Conservation (phyloP, 352 stramenopile genomes). For the Lagenidium sp. region DNA sequence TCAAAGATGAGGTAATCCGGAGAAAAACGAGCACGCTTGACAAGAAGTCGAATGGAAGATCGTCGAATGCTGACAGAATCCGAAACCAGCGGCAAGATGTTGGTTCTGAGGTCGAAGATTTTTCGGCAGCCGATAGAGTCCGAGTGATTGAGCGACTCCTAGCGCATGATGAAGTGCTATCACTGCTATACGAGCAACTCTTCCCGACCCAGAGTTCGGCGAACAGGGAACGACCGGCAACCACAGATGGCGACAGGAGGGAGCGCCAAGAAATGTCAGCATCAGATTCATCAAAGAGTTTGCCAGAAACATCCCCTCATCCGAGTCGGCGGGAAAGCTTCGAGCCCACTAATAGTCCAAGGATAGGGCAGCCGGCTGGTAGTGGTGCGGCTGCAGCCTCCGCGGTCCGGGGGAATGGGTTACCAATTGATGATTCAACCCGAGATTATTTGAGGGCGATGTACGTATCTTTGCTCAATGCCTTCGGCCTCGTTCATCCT, state of each 20-base stretch:
- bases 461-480: too few relatives aligned
- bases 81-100: conserved; percentile 25
- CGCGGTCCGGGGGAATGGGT: conserved; percentile 5
- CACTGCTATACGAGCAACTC: conserved; percentile 62
- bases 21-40: conserved; percentile 16
- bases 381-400: conserved; percentile 13
- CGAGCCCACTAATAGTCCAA: conserved; percentile 1
- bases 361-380: conserved; percentile 6
- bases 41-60: conserved; percentile 9
- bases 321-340: conserved; percentile 7
- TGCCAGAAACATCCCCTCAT: conserved; percentile 6
- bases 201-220: conserved; percentile 31
- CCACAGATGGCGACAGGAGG: conserved; percentile 3
- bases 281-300: conserved; percentile 11
- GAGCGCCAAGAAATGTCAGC: not conserved
- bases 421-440: conserved; percentile 16
- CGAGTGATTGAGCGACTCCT: conserved; percentile 70
- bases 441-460: conserved; percentile 17
- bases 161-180: conserved; percentile 72
- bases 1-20: conserved; percentile 65
- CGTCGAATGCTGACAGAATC: conserved; percentile 14
- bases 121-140: conserved; percentile 51
- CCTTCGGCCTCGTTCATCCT: too few relatives aligned
- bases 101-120: conserved; percentile 50
- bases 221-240: conserved; percentile 2